These are phyloP conservation scores for Alternaria sp. DNA, from an alignment of 2,329 filamentous ascomycete genomes.

Conservation along the genomic window DNA sequence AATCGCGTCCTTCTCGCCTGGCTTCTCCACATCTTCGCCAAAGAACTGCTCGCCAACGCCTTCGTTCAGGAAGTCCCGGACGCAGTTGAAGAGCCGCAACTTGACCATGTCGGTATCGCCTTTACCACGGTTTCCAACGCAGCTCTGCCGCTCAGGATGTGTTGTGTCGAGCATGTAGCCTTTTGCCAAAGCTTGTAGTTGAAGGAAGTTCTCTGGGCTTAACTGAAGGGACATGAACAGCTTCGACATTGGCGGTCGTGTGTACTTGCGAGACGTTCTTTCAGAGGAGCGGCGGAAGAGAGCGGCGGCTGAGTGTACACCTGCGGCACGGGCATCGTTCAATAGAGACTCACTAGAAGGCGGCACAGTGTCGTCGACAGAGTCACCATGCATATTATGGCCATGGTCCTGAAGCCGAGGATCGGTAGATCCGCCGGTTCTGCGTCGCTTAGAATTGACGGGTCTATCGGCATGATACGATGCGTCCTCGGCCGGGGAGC, in stretches of 20 bases:
- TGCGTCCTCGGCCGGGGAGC: constrained; percentile 11
- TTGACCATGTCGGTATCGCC: constrained; percentile 65
- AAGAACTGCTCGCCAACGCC: constrained; percentile 62
- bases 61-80: constrained; percentile 59
- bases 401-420: constrained; percentile 13
- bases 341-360: constrained; percentile 28
- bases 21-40: constrained; percentile 44
- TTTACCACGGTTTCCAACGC: constrained; percentile 63
- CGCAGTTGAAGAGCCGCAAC: constrained; percentile 62
- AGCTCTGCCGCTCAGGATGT: constrained; percentile 62
- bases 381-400: neutral
- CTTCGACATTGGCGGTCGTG: constrained; percentile 64
- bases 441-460: constrained; percentile 28
- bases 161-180: constrained; percentile 63
- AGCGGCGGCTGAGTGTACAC: constrained; percentile 60
- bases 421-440: constrained; percentile 25
- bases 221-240: constrained; percentile 63
- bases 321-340: constrained; percentile 56
- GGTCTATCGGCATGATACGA: constrained; percentile 6
- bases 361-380: constrained; percentile 13
- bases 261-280: constrained; percentile 61
- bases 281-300: constrained; percentile 55
- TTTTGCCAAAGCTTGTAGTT: constrained; percentile 63
- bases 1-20: constrained; percentile 39
- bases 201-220: constrained; percentile 63